Percentiles rank a stretch among this genome's conserved stretches.
Conservation (phyloP, 2,329 filamentous ascomycete species). For the Penicillium nordicum region DNA sequence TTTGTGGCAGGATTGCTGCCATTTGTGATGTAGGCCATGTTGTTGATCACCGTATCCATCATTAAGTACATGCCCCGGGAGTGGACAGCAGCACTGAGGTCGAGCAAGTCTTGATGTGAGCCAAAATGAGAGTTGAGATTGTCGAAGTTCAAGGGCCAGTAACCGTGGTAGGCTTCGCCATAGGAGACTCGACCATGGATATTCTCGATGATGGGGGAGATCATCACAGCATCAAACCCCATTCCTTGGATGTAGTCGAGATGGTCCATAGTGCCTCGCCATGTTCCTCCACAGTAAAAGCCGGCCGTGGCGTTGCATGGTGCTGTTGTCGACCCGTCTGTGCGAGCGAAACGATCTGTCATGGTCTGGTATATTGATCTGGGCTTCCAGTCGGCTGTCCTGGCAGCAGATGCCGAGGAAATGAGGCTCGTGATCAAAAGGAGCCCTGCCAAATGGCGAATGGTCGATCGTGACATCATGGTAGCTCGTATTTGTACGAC, state of each 20-base stretch:
- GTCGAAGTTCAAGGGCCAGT: constrained; percentile 50
- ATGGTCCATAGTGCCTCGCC: constrained; percentile 47
- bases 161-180: constrained; percentile 50
- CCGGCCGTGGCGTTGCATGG: constrained; percentile 31
- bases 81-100: constrained; percentile 46
- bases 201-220: constrained; percentile 44
- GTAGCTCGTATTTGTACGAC: background rate
- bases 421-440: constrained; percentile 6
- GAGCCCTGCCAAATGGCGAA: background rate
- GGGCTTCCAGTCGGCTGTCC: constrained; percentile 36
- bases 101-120: constrained; percentile 46
- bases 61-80: constrained; percentile 50
- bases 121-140: constrained; percentile 50
- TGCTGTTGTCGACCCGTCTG: constrained; percentile 36
- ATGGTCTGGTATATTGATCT: constrained; percentile 48
- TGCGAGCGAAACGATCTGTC: constrained; percentile 47
- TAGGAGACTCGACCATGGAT: constrained; percentile 37
- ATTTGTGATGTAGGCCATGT: constrained; percentile 40
- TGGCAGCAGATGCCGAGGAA: constrained; percentile 21
- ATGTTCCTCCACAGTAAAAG: constrained; percentile 52
- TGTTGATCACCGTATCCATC: constrained; percentile 53
- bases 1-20: constrained; percentile 23
- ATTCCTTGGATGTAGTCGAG: constrained; percentile 52
- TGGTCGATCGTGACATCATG: constrained; percentile 9
- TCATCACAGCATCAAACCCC: constrained; percentile 50